Conservation (phyloP, 2,329 filamentous ascomycete genomes). For the Claviceps africana region DNA sequence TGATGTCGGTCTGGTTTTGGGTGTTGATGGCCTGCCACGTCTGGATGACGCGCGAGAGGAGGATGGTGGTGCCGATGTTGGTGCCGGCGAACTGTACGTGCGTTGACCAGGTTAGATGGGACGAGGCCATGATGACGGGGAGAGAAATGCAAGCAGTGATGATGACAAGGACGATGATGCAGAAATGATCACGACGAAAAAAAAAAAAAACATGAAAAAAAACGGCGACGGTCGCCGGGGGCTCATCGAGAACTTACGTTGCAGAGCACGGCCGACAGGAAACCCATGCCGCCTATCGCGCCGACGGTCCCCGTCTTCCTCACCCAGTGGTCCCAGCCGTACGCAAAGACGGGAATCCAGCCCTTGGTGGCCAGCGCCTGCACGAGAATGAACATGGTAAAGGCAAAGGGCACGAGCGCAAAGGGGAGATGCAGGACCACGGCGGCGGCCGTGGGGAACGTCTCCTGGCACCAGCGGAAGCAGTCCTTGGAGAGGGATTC, state of each 20-base stretch:
- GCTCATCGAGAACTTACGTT: slow-evolving; percentile 38
- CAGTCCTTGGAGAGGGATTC: slow-evolving; percentile 30
- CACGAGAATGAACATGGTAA: slow-evolving; percentile 62
- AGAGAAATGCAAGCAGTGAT: background rate
- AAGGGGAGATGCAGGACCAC: slow-evolving; percentile 54
- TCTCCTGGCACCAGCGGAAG: slow-evolving; percentile 51
- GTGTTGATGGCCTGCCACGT: slow-evolving; percentile 49
- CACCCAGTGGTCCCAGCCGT: slow-evolving; percentile 64
- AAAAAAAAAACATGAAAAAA: background rate
- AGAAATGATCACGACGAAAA: too few species aligned
- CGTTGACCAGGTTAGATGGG: too few species aligned
- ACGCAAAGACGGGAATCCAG: slow-evolving; percentile 59
- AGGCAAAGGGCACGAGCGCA: slow-evolving; percentile 54
- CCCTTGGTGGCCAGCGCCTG: slow-evolving; percentile 60
- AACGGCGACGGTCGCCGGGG: too few species aligned
- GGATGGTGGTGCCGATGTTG: slow-evolving; percentile 63
- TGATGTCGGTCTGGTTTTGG: slow-evolving; percentile 33
- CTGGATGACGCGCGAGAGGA: slow-evolving; percentile 57
- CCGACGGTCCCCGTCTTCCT: slow-evolving; percentile 54
- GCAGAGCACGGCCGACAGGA: slow-evolving; percentile 55
- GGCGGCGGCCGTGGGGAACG: slow-evolving; percentile 54
- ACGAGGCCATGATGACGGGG: background rate
- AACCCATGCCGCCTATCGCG: slow-evolving; percentile 57
- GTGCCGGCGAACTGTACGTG: slow-evolving; percentile 63
- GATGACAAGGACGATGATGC: too few species aligned